phyloP scores from a whole-genome alignment of 306 rosid genomes.

The Prosopis cineraria region DNA sequence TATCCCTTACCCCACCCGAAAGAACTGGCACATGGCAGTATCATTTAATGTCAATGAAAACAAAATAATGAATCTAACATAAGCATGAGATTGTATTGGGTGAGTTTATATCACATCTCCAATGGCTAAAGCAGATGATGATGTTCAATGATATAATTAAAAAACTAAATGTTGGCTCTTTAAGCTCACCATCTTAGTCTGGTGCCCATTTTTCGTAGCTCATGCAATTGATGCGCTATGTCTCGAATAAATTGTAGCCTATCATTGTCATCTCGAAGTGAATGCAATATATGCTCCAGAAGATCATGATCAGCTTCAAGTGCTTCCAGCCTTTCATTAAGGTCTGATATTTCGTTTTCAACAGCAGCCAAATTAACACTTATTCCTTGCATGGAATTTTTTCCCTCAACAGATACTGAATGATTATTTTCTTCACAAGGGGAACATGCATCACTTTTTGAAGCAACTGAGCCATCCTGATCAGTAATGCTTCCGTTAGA shows the following conservation, averaged over 20 bases:
- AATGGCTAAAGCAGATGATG: conserved; percentile 1
- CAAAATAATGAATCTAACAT: not conserved
- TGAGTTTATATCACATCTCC: not conserved
- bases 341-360: conserved; percentile 72
- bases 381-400: conserved; percentile 29
- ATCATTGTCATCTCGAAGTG: conserved; percentile 60
- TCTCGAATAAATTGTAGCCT: conserved; percentile 65
- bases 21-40: not conserved
- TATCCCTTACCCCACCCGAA: not conserved
- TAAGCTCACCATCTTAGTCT: conserved; percentile 50
- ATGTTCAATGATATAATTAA: conserved; percentile 1
- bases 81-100: not conserved
- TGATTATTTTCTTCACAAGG: conserved; percentile 32
- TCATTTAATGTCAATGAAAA: not conserved
- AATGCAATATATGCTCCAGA: conserved; percentile 63
- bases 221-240: conserved; percentile 63
- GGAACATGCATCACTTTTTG: conserved; percentile 38
- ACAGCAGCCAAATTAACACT: conserved; percentile 50
- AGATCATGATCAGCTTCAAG: conserved; percentile 74
- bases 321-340: conserved; percentile 75
- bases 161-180: conserved; percentile 3
- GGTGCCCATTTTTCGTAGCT: conserved; percentile 55
- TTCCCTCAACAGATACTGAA: conserved; percentile 24
- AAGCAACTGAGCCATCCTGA: conserved; percentile 38
- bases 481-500: conserved; percentile 42